Conservation (phyloP, 495 filamentous ascomycete species). For the Neurospora hispaniola region DNA sequence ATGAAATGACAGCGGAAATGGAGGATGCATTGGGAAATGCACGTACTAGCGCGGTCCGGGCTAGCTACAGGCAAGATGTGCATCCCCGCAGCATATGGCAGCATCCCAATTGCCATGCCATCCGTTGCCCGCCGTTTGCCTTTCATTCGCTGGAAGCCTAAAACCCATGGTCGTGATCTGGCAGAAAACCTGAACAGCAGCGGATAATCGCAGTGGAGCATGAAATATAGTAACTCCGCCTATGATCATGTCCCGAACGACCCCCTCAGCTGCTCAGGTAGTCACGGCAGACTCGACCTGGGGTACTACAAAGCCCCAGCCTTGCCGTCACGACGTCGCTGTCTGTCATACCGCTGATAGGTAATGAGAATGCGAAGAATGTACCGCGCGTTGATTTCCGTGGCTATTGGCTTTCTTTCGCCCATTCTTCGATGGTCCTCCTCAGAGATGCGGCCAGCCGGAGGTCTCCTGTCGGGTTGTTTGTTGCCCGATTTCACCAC, state of each 20-base stretch:
- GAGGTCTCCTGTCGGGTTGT: not conserved
- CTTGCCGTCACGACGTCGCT: not conserved
- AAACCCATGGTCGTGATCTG: not conserved
- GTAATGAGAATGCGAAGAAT: not conserved
- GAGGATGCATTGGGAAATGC: not conserved
- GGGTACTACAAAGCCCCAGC: not conserved
- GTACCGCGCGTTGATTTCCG: not conserved
- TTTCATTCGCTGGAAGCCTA: not conserved
- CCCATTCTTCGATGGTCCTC: not conserved
- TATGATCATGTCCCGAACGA: not conserved
- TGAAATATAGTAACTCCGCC: not conserved
- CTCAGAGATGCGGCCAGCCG: not conserved
- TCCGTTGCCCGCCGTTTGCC: not conserved
- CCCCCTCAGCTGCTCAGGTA: not conserved
- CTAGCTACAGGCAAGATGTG: not conserved
- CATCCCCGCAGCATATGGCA: not conserved
- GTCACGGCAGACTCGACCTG: not conserved
- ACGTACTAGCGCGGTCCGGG: not conserved
- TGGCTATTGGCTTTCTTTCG: not conserved
- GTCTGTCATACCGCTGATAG: not conserved
- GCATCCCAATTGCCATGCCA: not conserved
- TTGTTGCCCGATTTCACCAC: not conserved
- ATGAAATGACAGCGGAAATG: not conserved
- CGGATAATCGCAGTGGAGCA: not conserved
- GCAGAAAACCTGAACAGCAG: not conserved